Base-by-base conservation (phyloP, 306 rosid species). In the Acacia acuminata region DNA sequence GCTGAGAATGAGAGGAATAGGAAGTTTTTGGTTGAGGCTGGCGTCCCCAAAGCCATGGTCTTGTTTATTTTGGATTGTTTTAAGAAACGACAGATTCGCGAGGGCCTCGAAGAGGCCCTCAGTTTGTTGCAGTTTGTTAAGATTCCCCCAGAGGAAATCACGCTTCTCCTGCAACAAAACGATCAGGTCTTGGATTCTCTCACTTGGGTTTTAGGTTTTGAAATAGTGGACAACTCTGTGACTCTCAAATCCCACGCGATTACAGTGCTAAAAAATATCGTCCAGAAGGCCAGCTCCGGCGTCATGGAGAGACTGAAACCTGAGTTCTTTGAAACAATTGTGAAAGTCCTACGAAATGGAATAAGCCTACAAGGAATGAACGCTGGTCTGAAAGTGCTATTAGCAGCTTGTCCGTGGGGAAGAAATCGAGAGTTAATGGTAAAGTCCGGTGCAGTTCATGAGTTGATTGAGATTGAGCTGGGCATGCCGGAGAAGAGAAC, bases 41-140 rank as follows among this genome's bases (percentile, higher is more conserved):
- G 93, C 5, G 93, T 91, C 3, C 82, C 91, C 0, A 91, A 34
- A 6, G 90, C 88, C 44, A 79, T 88, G 85, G 50, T 88, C 55
- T 5, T 88, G 38, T 89, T 89, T 80, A 25, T 93, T 14, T 34
- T 71, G 5, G 60, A 9, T 32, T 87, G 91, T 48, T 82, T 74
- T 16, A 75, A 5, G 61, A 81, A 66, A 0, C 82, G 83, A 0
- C 48, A 70, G 20, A 66, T 77, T 0, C 72, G 80, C 22, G 75
- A 76, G 65, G 97, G 97, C 16, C 78, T 19, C 13, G 79, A 81
- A 36, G 84, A 86, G 55, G 91, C 91, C 14, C 76, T 88, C 14
- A 82, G 81, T 38, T 40, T 84, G 1, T 87, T 88, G 47, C 79
- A 72, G 47, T 73, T 79, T 56, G 61, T 85, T 50, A 79, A 71